Evolutionary conservation across 805 yeast species (phyloP), one percentile per base, ranked within the genome.

Genomic region (Yamadazyma laniorum): DNA sequence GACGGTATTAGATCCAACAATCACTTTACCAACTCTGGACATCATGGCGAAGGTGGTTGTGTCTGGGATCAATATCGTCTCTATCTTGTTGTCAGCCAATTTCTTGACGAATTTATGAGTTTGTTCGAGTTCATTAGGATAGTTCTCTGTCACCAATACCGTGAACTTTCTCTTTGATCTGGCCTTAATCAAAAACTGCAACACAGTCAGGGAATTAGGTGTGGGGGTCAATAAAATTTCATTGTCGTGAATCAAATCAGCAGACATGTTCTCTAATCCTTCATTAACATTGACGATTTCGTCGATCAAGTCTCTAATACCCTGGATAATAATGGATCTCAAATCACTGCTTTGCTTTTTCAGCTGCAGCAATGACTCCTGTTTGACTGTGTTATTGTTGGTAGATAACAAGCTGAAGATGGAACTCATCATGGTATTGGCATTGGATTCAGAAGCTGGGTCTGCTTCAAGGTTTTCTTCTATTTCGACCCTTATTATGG

Each of bases 11-110:
- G 98, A 84, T 26, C 98, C 97, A 37, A 95, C 77, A 42, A 93
- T 79, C 21, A 93, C 99, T 59, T 95, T 95, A 30, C 97, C 96
- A 4, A 93, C 98, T 48, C 96, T 73, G 26, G 96, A 85, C 98
- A 93, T 93, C 32, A 93, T 88, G 0, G 99, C 97, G 61, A 83
- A 88, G 0, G 84, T 89, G 18, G 95, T 84, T 4, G 95, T 76
- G 57, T 93, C 99, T 1, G 99, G 97, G 25, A 93, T 85, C 38
- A 93, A 76, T 2, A 90, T 85, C 1, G 96, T 82, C 46, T 89
- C 95, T 32, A 93, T 87, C 37, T 90, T 86, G 39, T 91, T 88
- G 39, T 80, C 83, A 1, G 95, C 83, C 46, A 93, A 73, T 39
- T 75, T 77, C 51, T 79, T 78, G 16, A 93, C 96, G 56, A 91